These are phyloP conservation scores for Globisporangium acanthophoron DNA, from an alignment of 352 stramenopile species.

Conservation along the genomic window DNA sequence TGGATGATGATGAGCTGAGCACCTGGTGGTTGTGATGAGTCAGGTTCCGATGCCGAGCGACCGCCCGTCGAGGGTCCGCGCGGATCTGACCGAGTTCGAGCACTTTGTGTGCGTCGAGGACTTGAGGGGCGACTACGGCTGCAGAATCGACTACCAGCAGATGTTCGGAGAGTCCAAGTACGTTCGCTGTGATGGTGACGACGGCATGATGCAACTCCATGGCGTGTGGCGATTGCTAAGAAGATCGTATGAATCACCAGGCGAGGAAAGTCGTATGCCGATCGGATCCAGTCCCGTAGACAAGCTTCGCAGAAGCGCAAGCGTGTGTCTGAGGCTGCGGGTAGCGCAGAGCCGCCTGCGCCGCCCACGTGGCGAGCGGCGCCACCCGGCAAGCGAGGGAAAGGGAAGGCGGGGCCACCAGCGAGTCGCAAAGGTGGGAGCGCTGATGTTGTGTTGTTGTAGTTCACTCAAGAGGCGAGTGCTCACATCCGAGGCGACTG, in stretches of 20 bases:
- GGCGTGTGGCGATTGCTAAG: too few species aligned
- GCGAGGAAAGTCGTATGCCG: constrained; percentile 44
- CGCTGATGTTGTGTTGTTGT: neutral
- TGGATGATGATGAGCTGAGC: neutral
- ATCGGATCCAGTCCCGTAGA: constrained; percentile 55
- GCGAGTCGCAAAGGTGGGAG: constrained; percentile 8
- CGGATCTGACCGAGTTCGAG: constrained; percentile 53
- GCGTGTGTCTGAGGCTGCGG: constrained; percentile 13
- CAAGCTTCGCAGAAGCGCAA: constrained; percentile 13
- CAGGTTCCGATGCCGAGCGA: constrained; percentile 13
- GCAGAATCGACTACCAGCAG: constrained; percentile 56
- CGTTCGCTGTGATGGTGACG: neutral
- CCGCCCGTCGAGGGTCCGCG: constrained; percentile 17
- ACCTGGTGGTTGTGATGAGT: neutral
- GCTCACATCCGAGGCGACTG: neutral
- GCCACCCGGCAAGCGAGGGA: neutral
- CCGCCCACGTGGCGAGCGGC: constrained; percentile 11
- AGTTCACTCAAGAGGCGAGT: neutral
- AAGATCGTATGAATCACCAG: constrained; percentile 4
- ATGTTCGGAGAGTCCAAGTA: constrained; percentile 73
- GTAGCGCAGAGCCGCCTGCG: neutral
- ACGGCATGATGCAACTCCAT: too few species aligned
- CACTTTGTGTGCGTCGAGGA: constrained; percentile 69
- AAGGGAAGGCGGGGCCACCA: neutral
- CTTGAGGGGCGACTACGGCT: constrained; percentile 38